A percentile compares a stretch with the other conserved stretches of the same genome.
phyloP scores from a whole-genome alignment of 106 monocot species.

The Acanthochlamys bracteata region DNA sequence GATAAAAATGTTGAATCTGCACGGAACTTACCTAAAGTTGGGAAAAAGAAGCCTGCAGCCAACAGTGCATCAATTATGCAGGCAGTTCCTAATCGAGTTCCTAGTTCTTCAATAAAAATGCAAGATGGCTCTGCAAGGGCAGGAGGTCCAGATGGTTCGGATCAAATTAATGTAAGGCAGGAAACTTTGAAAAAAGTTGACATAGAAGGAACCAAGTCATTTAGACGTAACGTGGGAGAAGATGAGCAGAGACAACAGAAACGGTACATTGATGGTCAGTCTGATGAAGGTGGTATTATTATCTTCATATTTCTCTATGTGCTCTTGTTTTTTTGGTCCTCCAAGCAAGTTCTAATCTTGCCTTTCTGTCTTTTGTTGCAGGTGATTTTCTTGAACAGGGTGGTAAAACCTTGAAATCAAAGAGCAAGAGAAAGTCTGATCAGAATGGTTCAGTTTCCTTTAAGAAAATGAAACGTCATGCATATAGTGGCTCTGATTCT shows the following conservation, averaged over 20 bases:
- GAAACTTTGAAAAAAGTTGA: conserved; percentile 20
- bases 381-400: conserved; percentile 44
- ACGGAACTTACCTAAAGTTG: not conserved
- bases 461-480: conserved; percentile 56
- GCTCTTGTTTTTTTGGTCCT: not conserved
- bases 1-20: conserved; percentile 9
- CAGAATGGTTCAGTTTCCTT: conserved; percentile 32
- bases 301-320: not conserved
- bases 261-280: conserved; percentile 1
- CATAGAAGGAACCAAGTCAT: conserved; percentile 22
- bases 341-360: not conserved
- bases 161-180: conserved; percentile 15
- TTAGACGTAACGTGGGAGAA: conserved; percentile 25
- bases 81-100: not conserved
- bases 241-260: conserved; percentile 19
- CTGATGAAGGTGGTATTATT: conserved; percentile 50
- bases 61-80: conserved; percentile 11
- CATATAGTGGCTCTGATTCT: conserved; percentile 24
- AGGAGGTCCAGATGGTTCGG: conserved; percentile 30
- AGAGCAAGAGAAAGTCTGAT: conserved; percentile 47
- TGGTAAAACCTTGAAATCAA: conserved; percentile 39
- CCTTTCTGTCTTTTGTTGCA: conserved; percentile 12
- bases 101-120: conserved; percentile 19
- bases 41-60: conserved; percentile 18
- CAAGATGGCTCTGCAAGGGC: conserved; percentile 18